phyloP scores from a whole-genome alignment of 768 basidiomycete genomes.

The Lactifluus volemus region DNA sequence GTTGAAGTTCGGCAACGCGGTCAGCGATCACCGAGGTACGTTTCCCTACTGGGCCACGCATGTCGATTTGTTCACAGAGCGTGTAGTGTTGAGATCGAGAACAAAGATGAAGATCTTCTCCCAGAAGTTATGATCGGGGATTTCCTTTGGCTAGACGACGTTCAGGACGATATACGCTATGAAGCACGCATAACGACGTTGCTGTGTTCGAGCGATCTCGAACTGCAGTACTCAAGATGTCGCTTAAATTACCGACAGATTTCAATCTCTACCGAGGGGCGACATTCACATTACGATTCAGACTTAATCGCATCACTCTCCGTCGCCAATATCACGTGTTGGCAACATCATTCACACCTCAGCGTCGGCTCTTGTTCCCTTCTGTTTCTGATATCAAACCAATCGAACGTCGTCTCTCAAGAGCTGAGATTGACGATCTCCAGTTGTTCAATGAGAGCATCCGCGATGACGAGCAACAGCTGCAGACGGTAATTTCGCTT shows the following conservation, averaged over 20 bases:
- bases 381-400: conserved; percentile 24
- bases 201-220: neutral
- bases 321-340: conserved; percentile 57
- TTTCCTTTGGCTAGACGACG: conserved; percentile 12
- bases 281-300: conserved; percentile 42
- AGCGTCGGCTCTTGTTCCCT: conserved; percentile 46
- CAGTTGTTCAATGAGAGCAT: conserved; percentile 34
- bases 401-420: conserved; percentile 11
- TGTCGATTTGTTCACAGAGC: neutral
- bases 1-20: neutral
- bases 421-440: neutral
- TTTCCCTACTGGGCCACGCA: neutral
- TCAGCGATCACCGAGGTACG: neutral
- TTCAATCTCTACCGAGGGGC: conserved; percentile 34
- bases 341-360: conserved; percentile 32
- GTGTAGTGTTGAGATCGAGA: conserved; percentile 7
- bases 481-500: conserved; percentile 40
- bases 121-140: conserved; percentile 9
- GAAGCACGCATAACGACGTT: conserved; percentile 1
- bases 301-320: conserved; percentile 43
- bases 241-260: conserved; percentile 33
- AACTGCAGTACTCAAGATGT: conserved; percentile 36
- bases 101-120: conserved; percentile 6
- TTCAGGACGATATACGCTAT: neutral
- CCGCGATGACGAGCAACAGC: conserved; percentile 37